These are phyloP conservation scores for Cryptomeria japonica DNA, from an alignment of 75 land plant genomes.

Conservation along the genomic window DNA sequence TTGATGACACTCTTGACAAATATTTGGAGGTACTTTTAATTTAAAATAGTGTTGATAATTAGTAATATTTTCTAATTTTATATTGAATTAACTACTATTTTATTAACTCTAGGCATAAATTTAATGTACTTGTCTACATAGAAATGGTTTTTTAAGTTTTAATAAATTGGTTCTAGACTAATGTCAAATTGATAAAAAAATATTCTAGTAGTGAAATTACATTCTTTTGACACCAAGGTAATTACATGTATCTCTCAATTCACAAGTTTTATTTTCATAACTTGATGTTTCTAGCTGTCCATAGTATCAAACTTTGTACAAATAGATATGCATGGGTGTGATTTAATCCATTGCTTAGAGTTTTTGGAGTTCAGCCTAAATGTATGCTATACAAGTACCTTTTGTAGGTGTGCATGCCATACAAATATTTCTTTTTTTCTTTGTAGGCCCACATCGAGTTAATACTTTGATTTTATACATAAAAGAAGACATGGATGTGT, in stretches of 20 bases:
- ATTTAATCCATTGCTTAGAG: background rate
- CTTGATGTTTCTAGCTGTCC: background rate
- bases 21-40: background rate
- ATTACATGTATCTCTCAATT: background rate
- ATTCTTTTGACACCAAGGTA: slow-evolving; percentile 94
- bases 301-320: background rate
- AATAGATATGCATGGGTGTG: too few species aligned
- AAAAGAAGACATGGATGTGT: slow-evolving; percentile 64
- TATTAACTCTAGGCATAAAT: slow-evolving; percentile 48
- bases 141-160: slow-evolving; percentile 80
- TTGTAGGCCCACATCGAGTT: slow-evolving; percentile 79
- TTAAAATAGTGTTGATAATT: too few species aligned
- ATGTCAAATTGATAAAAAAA: slow-evolving; percentile 84
- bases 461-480: slow-evolving; percentile 84
- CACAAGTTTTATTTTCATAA: background rate
- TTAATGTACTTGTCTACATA: slow-evolving; percentile 93
- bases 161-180: slow-evolving; percentile 88
- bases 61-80: too few species aligned
- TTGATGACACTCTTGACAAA: background rate
- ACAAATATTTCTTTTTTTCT: slow-evolving; percentile 3
- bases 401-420: background rate
- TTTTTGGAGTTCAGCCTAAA: background rate
- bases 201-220: slow-evolving; percentile 88
- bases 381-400: background rate
- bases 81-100: background rate